Conservation (phyloP, 1,284 basidiomycete genomes). For the Cerioporus squamosus region DNA sequence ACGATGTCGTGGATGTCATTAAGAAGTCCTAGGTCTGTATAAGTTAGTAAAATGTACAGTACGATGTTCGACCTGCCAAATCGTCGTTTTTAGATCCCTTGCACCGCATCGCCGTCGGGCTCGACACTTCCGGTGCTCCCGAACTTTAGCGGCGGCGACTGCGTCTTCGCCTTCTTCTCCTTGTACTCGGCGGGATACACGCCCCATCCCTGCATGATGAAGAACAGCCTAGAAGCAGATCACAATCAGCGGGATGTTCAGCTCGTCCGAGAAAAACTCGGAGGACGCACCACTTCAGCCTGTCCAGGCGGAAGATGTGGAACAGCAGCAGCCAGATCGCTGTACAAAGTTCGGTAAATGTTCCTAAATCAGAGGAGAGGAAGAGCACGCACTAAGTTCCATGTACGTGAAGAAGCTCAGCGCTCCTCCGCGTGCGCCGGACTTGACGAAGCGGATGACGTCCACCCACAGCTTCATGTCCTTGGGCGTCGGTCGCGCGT, state of each 20-base stretch:
- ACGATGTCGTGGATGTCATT: too few relatives aligned
- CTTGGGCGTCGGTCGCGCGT: slow-evolving; percentile 52
- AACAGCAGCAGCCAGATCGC: slow-evolving; percentile 55
- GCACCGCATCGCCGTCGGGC: too few relatives aligned
- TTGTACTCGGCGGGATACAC: slow-evolving; percentile 21
- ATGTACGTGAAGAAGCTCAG: slow-evolving; percentile 70
- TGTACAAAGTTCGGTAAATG: slow-evolving; percentile 16
- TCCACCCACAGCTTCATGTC: slow-evolving; percentile 74
- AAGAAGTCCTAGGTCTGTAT: too few relatives aligned
- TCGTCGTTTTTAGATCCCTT: too few relatives aligned
- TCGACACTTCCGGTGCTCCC: too few relatives aligned
- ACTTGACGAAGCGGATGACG: slow-evolving; percentile 60
- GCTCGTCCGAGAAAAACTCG: not conserved
- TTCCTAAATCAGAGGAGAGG: too few relatives aligned
- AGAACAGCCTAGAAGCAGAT: slow-evolving; percentile 42
- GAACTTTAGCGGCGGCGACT: too few relatives aligned
- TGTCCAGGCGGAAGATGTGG: slow-evolving; percentile 50
- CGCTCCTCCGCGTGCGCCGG: slow-evolving; percentile 55
- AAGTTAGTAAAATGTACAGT: too few relatives aligned
- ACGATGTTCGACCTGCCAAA: too few relatives aligned
- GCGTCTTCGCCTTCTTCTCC: too few relatives aligned
- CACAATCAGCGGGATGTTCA: not conserved
- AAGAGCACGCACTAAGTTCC: slow-evolving; percentile 51
- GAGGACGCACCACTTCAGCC: slow-evolving; percentile 45
- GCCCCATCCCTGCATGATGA: slow-evolving; percentile 53